These are phyloP conservation scores for Castanea sativa DNA, from an alignment of 306 rosid genomes.

Conservation along the genomic window DNA sequence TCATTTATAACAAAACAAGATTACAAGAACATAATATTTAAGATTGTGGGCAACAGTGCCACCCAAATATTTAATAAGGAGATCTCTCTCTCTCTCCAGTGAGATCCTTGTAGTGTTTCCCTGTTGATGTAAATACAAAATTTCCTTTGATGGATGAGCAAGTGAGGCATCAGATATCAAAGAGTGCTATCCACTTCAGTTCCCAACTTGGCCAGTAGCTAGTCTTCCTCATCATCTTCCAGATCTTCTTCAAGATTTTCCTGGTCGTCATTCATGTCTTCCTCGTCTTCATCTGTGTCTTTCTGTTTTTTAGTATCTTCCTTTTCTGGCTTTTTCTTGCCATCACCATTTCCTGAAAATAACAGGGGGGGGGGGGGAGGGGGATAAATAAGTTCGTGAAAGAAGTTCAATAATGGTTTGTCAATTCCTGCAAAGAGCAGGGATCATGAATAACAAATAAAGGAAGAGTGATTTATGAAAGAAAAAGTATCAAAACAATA, in stretches of 20 bases:
- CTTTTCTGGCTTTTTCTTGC: constrained; percentile 39
- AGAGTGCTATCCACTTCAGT: not conserved
- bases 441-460: not conserved
- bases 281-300: constrained; percentile 13
- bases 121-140: not conserved
- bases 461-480: not conserved
- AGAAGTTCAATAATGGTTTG: not conserved
- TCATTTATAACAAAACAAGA: not conserved
- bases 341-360: constrained; percentile 40
- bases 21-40: not conserved
- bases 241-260: constrained; percentile 30
- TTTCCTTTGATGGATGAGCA: not conserved
- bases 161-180: not conserved
- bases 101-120: not conserved
- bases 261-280: constrained; percentile 2
- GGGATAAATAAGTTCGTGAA: not conserved
- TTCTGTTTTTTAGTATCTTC: constrained; percentile 25
- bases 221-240: constrained; percentile 23
- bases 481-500: no score
- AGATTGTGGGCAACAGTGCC: not conserved
- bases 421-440: not conserved
- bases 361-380: not conserved
- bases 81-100: not conserved
- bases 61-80: not conserved
- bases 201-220: not conserved